Conservation (phyloP, 1,139 yeast species). For the Nakaseomyces uthaithaninus region DNA sequence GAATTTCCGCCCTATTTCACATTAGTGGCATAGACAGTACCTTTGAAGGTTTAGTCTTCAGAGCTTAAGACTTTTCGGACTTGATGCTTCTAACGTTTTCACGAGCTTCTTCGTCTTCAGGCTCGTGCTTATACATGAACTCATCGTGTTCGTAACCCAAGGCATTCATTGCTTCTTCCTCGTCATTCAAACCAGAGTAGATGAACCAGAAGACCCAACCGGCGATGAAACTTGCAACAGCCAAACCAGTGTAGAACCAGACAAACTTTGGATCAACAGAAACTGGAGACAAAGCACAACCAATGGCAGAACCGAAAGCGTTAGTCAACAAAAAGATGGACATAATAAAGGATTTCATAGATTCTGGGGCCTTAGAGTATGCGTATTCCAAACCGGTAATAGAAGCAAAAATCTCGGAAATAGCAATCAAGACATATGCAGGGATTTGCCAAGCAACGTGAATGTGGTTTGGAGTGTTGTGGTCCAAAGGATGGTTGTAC, state of each 20-base stretch:
- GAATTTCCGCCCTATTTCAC: too few species aligned
- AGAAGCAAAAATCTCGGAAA: conserved; percentile 61
- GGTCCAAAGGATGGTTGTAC: conserved; percentile 49
- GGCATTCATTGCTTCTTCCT: conserved; percentile 54
- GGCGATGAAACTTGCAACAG: conserved; percentile 49
- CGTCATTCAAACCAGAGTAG: conserved; percentile 48
- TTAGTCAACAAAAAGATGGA: conserved; percentile 54
- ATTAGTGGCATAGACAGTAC: too few species aligned
- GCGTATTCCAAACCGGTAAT: conserved; percentile 66
- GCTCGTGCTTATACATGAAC: conserved; percentile 6
- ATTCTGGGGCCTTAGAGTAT: conserved; percentile 58
- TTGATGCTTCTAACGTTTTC: conserved; percentile 5
- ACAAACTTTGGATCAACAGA: conserved; percentile 60
- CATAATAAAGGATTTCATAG: conserved; percentile 62
- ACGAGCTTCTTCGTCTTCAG: conserved; percentile 14
- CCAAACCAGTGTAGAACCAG: conserved; percentile 60
- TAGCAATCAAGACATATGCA: conserved; percentile 51
- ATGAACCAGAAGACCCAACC: conserved; percentile 56
- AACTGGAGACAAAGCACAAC: conserved; percentile 62
- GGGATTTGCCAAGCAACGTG: conserved; percentile 39
- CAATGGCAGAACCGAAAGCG: conserved; percentile 64
- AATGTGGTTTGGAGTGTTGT: conserved; percentile 33
- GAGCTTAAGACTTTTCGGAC: conserved; percentile 4
- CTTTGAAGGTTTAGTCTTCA: too few species aligned
- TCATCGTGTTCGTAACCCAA: conserved; percentile 35